phyloP scores from a whole-genome alignment of 768 basidiomycete species.

The Amanita phalloides region DNA sequence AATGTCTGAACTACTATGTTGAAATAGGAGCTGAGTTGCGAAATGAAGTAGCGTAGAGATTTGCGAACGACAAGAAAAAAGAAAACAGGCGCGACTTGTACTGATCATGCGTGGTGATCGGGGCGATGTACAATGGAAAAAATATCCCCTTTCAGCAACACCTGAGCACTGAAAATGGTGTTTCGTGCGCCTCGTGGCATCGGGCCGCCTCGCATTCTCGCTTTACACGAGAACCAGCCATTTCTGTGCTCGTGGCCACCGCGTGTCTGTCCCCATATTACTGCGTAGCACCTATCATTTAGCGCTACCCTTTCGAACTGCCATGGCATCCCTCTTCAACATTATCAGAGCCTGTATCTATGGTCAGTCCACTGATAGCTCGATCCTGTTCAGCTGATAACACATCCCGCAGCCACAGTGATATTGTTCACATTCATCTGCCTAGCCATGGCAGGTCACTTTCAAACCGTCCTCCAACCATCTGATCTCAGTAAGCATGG shows the following conservation, averaged over 20 bases:
- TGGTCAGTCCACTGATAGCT: constrained; percentile 29
- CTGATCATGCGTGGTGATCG: background rate
- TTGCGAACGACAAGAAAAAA: background rate
- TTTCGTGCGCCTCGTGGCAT: constrained; percentile 11
- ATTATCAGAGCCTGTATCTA: constrained; percentile 58
- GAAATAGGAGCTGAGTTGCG: constrained; percentile 43
- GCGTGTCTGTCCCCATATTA: constrained; percentile 28
- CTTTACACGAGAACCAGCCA: constrained; percentile 9
- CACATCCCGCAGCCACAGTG: constrained; percentile 37
- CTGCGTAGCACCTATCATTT: constrained; percentile 31
- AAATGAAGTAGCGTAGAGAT: constrained; percentile 17
- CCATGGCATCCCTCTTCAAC: constrained; percentile 68
- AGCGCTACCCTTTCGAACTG: constrained; percentile 20
- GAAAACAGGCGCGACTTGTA: background rate
- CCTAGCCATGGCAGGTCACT: constrained; percentile 70
- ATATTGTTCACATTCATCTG: constrained; percentile 71
- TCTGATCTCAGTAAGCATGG: constrained; percentile 67
- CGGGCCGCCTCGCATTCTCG: constrained; percentile 1
- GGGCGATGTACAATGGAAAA: background rate
- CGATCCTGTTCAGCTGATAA: background rate
- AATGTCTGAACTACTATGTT: constrained; percentile 53
- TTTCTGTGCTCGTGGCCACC: constrained; percentile 27
- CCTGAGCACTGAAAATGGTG: constrained; percentile 1
- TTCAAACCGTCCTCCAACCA: constrained; percentile 57
- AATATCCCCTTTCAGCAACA: background rate